These are phyloP conservation scores for Sclerotinia sclerotiorum DNA, from an alignment of 2,329 filamentous ascomycete species.

Conservation along the genomic window DNA sequence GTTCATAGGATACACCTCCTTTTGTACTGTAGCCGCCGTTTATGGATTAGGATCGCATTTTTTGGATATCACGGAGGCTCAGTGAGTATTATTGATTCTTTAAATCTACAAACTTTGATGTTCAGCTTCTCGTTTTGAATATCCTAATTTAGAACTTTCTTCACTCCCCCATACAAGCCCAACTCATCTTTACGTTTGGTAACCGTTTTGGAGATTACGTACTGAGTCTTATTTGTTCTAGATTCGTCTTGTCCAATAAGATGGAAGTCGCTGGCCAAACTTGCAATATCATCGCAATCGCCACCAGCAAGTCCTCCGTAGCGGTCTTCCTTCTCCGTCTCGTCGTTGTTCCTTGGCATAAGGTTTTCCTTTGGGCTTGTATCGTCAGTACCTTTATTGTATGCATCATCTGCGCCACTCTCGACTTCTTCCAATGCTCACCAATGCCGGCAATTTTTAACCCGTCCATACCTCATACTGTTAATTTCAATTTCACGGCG, in stretches of 20 bases:
- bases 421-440: conserved; percentile 6
- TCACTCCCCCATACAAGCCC: too few species aligned
- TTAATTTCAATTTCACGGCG: conserved; percentile 10
- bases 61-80: not conserved
- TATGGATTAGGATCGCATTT: conserved; percentile 12
- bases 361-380: not conserved
- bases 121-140: too few species aligned
- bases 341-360: conserved; percentile 18
- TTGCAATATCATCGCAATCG: conserved; percentile 14
- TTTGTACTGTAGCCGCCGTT: conserved; percentile 3
- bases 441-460: conserved; percentile 10
- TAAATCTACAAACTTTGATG: not conserved
- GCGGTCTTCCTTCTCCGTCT: conserved; percentile 17
- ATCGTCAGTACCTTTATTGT: conserved; percentile 2
- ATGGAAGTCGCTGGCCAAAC: conserved; percentile 22
- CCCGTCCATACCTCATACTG: conserved; percentile 4
- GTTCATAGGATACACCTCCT: conserved; percentile 6
- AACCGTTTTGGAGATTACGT: not conserved
- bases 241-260: conserved; percentile 14
- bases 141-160: too few species aligned
- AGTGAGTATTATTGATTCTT: not conserved
- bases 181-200: too few species aligned
- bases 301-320: conserved; percentile 12
- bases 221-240: not conserved
- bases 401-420: not conserved